Evolutionary conservation across 306 rosid genomes (phyloP), one percentile per base, ranked within the genome.

Genomic region (Ceratonia siliqua): DNA sequence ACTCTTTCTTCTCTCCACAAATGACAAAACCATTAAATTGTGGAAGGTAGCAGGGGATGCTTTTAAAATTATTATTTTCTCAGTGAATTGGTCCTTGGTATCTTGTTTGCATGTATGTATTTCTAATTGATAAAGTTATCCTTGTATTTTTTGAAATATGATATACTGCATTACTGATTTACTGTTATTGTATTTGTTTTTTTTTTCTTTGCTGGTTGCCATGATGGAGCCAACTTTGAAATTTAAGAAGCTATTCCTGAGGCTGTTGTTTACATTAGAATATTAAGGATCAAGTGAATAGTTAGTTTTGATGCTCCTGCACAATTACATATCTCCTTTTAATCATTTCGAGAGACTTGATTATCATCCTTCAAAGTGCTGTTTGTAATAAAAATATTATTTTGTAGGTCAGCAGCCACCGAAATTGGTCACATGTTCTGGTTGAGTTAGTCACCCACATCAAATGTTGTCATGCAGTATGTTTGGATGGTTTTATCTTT

Each of bases 1-100:
- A 7, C 50, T 87, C 48, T 89, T 87, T 83, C 87, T 89, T 81
- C 86, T 89, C 50, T 89, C 94, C 1, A 74, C 94, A 17, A 89
- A 89, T 66, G 94, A 89, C 77, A 87, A 89, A 83, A 89, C 94
- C 64, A 89, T 89, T 68, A 89, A 89, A 62, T 87, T 78, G 62
- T 89, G 94, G 94, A 89, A 89, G 94, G 94, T 89, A 79, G 66
- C 56, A 39, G 36, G 66, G 55, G 56, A 15, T 66, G 72, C 72
- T 43, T 45, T 66, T 7, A 21, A 43, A 59, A 59, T 59, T 24
- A 5, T 22, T 38, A 41, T 14, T 65, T 42, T 38, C 35, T 21
- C 3, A 0, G 3, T 66, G 72, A 43, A 27, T 49, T 38, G 27
- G 9, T 65, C 54, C 38, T 30, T 66, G 25, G 17, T 45, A 43